Evolutionary conservation across 2,329 filamentous ascomycete genomes (phyloP), one percentile per base, ranked within the genome.

Genomic region (Aspergillus ruber): DNA sequence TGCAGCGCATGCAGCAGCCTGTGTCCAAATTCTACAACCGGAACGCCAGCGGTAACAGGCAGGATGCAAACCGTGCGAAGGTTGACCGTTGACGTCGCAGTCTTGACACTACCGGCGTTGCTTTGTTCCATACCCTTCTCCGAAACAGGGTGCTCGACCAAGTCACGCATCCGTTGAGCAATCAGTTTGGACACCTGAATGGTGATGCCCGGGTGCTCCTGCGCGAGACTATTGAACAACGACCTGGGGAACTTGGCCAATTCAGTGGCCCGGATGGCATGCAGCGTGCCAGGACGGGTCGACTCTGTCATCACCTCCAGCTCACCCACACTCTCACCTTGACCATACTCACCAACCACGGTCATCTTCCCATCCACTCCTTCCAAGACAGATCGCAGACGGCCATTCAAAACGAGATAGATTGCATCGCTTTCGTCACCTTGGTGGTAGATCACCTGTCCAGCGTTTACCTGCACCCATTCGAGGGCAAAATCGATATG

Each of bases 111-210:
- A 10, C 78, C 77, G 7, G 76, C 73, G n/a, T 73, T 72, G 4
- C 77, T 74, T 41, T 73, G 73, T 45, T 91, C 86, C 50, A 82
- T 82, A 7, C 78, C 76, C 45, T 83, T 76, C 35, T 85, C 78
- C 32, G 82, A 79, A 13, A 88, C 72, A 1, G 89, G 87, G 58
- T 90, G 85, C 57, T 97, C 89, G 17, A 97, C 82, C 35, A 96
- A 72, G 38, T 88, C 81, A 51, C 91, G 80, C 93, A 98, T 97
- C 3, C 93, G 83, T 32, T 90, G 90, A 0, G 93, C 93, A 59
- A 98, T 96, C 57, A 98, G 93, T 68, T 97, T 98, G 1, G 93
- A 97, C 23, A 98, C 95, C 68, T 97, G 96, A 67, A 98, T 97
- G 0, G 93, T 97, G 61, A 98, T 98, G 39, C 90, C 94, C 4